Percentiles rank a stretch among this genome's conserved stretches.
Conservation (phyloP, 805 yeast species). For the Zygosaccharomyces pseudorouxii region DNA sequence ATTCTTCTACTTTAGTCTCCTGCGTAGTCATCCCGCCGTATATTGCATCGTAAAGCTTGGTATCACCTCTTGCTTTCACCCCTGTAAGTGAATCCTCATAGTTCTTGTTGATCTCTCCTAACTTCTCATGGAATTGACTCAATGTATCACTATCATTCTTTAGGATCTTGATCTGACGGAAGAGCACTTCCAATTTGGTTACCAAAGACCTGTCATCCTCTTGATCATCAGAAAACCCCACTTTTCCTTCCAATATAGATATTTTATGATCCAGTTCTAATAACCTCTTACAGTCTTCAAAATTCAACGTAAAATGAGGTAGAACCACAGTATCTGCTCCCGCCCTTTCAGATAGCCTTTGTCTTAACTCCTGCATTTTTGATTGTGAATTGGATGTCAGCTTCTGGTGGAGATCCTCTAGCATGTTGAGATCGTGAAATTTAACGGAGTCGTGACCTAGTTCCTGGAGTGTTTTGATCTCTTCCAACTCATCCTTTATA, state of each 20-base stretch:
- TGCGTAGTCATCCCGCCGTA: slow-evolving; percentile 17
- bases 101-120: slow-evolving; percentile 26
- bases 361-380: neutral
- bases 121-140: slow-evolving; percentile 16
- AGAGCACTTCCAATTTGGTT: slow-evolving; percentile 29
- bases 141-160: slow-evolving; percentile 25
- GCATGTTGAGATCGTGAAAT: neutral
- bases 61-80: slow-evolving; percentile 12
- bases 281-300: slow-evolving; percentile 11
- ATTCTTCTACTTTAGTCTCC: slow-evolving; percentile 26
- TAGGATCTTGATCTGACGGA: slow-evolving; percentile 29
- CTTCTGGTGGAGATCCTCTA: slow-evolving; percentile 4
- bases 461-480: slow-evolving; percentile 5
- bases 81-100: slow-evolving; percentile 27
- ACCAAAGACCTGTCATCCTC: slow-evolving; percentile 17
- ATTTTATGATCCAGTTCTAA: slow-evolving; percentile 19
- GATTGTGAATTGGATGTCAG: neutral
- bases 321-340: neutral
- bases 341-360: neutral
- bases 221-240: slow-evolving; percentile 9
- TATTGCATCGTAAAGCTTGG: slow-evolving; percentile 9
- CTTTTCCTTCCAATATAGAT: slow-evolving; percentile 17
- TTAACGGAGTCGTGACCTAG: slow-evolving; percentile 3
- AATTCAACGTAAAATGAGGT: slow-evolving; percentile 8
- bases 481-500: slow-evolving; percentile 13